Evolutionary conservation across 169 alveolate species (phyloP).

Genomic region (Eimeria zaria): DNA sequence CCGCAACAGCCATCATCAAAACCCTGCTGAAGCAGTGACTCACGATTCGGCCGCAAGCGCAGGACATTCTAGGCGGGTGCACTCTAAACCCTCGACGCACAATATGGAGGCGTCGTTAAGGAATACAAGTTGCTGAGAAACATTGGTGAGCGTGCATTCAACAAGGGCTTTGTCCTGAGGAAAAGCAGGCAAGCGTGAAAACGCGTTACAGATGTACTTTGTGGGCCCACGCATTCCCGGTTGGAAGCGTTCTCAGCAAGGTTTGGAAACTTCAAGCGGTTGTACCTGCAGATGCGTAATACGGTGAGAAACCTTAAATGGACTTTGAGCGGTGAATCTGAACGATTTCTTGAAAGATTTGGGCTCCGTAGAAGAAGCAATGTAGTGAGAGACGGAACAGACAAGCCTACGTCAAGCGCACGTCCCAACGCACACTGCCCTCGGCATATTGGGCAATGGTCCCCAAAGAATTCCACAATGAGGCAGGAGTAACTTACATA

Average conservation of each 20-base stretch:
- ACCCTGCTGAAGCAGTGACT: neutral
- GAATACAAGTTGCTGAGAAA: slow-evolving; percentile 72
- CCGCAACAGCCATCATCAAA: neutral
- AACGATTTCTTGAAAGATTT: slow-evolving; percentile 81
- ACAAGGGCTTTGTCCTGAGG: slow-evolving; percentile 68
- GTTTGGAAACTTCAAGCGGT: no score
- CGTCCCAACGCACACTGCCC: neutral
- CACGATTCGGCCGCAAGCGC: slow-evolving; percentile 45
- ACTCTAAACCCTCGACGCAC: slow-evolving; percentile 78
- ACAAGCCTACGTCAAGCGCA: slow-evolving; percentile 53
- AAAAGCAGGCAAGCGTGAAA: neutral
- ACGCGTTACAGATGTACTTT: neutral
- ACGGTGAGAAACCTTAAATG: slow-evolving; percentile 65
- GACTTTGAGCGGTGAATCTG: slow-evolving; percentile 83
- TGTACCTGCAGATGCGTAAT: slow-evolving; percentile 75
- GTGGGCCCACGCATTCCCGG: neutral
- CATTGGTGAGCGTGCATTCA: slow-evolving; percentile 76
- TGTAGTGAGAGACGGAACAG: slow-evolving; percentile 80
- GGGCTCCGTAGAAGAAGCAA: slow-evolving; percentile 77
- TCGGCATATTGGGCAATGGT: neutral
- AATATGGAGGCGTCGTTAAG: slow-evolving; percentile 75
- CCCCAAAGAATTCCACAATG: neutral
- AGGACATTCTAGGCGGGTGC: slow-evolving; percentile 72
- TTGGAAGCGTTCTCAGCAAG: neutral
- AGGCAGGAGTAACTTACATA: slow-evolving; percentile 34